Percentiles rank a stretch among this genome's conserved stretches.
Evolutionary conservation across 345 rosid genomes (phyloP).

Genomic region (Citrus glauca): DNA sequence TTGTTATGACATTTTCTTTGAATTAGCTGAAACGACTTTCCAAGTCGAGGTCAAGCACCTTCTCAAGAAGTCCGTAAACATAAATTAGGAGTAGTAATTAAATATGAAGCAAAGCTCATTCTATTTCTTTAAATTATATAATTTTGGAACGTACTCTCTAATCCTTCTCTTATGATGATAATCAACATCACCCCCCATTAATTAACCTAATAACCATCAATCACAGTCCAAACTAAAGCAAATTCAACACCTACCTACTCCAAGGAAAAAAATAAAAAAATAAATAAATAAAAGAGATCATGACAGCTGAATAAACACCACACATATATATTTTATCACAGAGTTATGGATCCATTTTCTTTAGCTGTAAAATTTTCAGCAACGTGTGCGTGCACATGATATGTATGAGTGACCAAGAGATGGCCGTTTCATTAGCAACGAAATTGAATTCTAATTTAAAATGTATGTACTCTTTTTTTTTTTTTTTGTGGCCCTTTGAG

Average conservation of each 20-base stretch:
- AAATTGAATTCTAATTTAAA: not conserved
- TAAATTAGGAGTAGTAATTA: not conserved
- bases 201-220: too few relatives aligned
- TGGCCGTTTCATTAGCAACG: not conserved
- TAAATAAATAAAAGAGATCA: not conserved
- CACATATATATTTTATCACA: too few relatives aligned
- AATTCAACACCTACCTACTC: not conserved
- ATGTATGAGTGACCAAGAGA: not conserved
- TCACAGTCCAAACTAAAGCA: too few relatives aligned
- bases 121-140: not conserved
- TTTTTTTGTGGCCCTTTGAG: not conserved
- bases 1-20: not conserved
- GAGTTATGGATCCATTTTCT: not conserved
- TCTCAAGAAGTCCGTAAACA: not conserved
- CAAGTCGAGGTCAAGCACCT: not conserved
- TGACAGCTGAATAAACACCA: not conserved
- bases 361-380: not conserved
- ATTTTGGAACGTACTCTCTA: too few relatives aligned
- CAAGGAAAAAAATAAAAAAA: not conserved
- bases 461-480: too few relatives aligned
- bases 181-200: too few relatives aligned
- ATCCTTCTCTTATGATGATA: too few relatives aligned
- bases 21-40: not conserved
- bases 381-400: not conserved
- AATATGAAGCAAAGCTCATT: not conserved